Base-by-base conservation (phyloP, 2,329 filamentous ascomycete species). In the Acephala macrosclerotiorum region DNA sequence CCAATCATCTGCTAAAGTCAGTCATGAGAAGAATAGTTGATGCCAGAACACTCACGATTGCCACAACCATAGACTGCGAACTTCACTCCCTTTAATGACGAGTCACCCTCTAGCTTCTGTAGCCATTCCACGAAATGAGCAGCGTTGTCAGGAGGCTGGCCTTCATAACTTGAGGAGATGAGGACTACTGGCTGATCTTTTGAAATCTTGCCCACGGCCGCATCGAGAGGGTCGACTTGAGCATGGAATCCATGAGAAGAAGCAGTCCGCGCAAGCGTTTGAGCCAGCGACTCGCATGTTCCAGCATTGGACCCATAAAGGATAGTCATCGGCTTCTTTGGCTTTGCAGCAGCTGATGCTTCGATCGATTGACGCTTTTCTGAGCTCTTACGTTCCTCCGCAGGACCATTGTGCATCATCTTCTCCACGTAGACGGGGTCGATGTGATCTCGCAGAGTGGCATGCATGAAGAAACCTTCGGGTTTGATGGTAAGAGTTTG, bases 281-380 rank as follows among this genome's bases (percentile, higher is more conserved):
- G 84, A 0, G 91, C 88, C 56, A 93, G 82, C 0, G 87, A 82
- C 75, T 93, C 89, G 75, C 91, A 93, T 1, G 91, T 94, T 0
- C 91, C 91, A 9, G 87, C 88, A 73, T 93, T 92, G n/a, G 89
- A 91, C 1, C 91, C 91, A 72, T 91, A 94, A 42, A 89, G 84
- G 22, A 94, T 84, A 20, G 84, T 84, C 69, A 94, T 71, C 29
- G 66, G 60, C 53, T 72, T 71, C 38, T 67, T 49, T 58, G 64
- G 33, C 58, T 65, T 26, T 51, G 65, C 18, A 61, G 42, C 3
- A 29, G 42, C 2, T 2, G 47, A 14, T 18, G 6, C 47, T n/a
- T 60, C 55, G 7, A 51, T 40, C 18, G 47, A 53, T 18, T n/a
- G 25, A 38, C 25, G 25, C 12, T 57, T 47, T 8, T 61, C 45